Base-by-base conservation (phyloP, 352 stramenopile genomes). In the Thalassiosira exigua region DNA sequence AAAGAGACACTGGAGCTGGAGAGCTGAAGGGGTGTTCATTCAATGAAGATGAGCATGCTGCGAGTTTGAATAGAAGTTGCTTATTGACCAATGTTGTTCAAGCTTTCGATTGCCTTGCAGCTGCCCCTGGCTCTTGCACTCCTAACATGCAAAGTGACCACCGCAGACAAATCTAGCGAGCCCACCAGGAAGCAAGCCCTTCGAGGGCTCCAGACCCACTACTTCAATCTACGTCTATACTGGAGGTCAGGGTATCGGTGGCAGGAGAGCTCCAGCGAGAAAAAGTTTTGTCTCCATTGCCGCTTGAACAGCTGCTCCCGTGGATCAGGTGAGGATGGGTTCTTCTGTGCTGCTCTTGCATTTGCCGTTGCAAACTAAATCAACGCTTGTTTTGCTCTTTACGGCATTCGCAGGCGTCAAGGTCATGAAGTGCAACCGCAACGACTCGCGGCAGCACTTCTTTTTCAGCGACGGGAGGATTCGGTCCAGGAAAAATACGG, bases 211-310 rank as follows among this genome's bases (percentile, higher is more conserved):
- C 5, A 51, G 14, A 3, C 5, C n/a, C 4, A 60, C 52, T 68
- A 39, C 59, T 78, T 78, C 27, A 70, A 70, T 30, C 17, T 84
- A n/a, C 57, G 59, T n/a, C 33, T 84, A 2, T 81, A 68, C 39
- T 84, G 75, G 75, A 66, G 80, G 48, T 9, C 39, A 33, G 71
- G 68, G 2, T 82, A 82, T 33, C 59, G 29, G 46, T 86, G 79
- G 79, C 79, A 86, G 77, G 68, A 64, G 12, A 77, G 44, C 26
- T 52, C 42, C 17, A 66, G 12, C 17, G 79, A 86, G 60, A 62
- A 58, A 32, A 51, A 70, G 24, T 85, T 26, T 26, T 67, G 57
- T 39, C 27, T 61, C 21, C 53, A 27, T 14, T 61, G 53, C 53
- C 26, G 29, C 21, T n/a, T n/a, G 29, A 9, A 17, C 29, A 21